These are phyloP conservation scores for Micromonas pusilla DNA, from an alignment of 139 green algal genomes.

Conservation along the genomic window DNA sequence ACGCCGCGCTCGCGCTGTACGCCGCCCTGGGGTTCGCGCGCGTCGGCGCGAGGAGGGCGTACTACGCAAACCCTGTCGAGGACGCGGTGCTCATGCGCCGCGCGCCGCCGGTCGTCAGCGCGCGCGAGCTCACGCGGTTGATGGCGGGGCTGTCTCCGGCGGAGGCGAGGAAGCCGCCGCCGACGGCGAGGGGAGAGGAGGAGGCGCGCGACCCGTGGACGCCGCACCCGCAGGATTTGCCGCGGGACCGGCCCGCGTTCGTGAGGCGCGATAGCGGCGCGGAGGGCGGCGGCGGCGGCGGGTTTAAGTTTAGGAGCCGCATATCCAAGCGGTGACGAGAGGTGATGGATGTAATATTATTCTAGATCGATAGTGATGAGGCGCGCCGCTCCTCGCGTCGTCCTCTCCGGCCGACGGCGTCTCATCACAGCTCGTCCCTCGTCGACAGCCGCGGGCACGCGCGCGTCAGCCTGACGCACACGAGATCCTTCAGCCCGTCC, in stretches of 20 bases:
- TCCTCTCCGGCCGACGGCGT: no score
- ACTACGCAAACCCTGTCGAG: neutral
- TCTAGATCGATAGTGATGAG: no score
- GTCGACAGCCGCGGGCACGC: neutral
- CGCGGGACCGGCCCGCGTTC: neutral
- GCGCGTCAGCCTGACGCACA: neutral
- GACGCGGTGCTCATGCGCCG: neutral
- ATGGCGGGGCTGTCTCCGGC: neutral
- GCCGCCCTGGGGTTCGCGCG: neutral
- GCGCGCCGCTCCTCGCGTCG: no score
- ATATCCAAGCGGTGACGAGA: neutral
- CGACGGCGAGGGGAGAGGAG: neutral
- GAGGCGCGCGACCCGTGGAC: neutral
- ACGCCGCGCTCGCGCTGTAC: neutral
- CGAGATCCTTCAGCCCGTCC: neutral
- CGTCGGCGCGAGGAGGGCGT: neutral
- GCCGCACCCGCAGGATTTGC: neutral
- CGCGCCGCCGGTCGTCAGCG: neutral
- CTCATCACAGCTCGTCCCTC: neutral
- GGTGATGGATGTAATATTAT: no score
- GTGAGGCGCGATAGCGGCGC: neutral
- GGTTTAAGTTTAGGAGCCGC: neutral
- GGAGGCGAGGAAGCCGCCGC: neutral
- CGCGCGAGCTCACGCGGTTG: neutral
- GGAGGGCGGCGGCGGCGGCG: no score